Conservation (phyloP, 192 early-diverging fungal species). For the Coemansia sp. region DNA sequence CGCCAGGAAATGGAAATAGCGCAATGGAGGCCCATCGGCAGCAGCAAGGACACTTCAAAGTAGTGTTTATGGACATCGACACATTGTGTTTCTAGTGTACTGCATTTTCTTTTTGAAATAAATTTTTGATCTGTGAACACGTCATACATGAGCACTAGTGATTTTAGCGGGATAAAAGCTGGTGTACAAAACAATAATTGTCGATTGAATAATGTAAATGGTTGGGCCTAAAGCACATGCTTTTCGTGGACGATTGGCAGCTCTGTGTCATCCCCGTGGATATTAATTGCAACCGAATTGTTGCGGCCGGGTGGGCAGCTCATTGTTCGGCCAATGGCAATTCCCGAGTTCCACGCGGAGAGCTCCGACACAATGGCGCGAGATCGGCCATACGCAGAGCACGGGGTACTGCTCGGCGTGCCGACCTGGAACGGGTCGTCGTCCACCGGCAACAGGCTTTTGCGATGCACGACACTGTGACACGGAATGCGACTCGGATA, state of each 20-base stretch:
- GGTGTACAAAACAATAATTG: no score
- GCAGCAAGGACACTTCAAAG: not conserved
- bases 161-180: no score
- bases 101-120: no score
- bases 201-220: no score
- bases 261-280: not conserved
- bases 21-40: slow-evolving; percentile 10
- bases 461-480: not conserved
- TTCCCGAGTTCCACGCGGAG: not conserved
- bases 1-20: slow-evolving; percentile 39
- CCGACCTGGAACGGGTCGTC: slow-evolving; percentile 37
- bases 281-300: not conserved
- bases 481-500: slow-evolving; percentile 47
- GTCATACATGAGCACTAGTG: no score
- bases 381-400: not conserved
- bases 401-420: slow-evolving; percentile 13
- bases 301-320: not conserved
- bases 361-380: not conserved
- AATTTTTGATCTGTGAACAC: no score
- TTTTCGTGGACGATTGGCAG: not conserved
- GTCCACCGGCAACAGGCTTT: slow-evolving; percentile 28
- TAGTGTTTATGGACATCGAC: not conserved
- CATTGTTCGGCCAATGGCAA: not conserved
- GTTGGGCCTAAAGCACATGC: not conserved
- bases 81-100: no score